Evolutionary conservation across 176 grass and related monocot genomes (phyloP), one percentile per base, ranked within the genome.

Genomic region (Ensete ventricosum): DNA sequence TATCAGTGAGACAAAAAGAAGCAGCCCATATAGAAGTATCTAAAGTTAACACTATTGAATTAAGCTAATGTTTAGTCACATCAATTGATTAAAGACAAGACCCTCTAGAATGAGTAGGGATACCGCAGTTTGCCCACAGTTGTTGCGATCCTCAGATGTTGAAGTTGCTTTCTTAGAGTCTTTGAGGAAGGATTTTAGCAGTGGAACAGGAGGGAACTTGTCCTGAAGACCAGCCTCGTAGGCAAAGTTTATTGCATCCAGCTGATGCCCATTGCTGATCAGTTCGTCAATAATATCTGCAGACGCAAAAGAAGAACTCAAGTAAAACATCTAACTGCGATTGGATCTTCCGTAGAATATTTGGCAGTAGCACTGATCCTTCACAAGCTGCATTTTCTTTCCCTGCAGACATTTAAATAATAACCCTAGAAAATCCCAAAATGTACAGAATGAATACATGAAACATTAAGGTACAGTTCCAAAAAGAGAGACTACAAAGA

Each of bases 231-330:
- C 89, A 79, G 93, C 83, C 79, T 96, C 89, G 65, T 88, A 90
- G 65, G 87, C 74, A 17, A 96, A 96, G 83, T 96, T 96, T 49
- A 96, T 90, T 51, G 93, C 93, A 62, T 96, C 89, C 71, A 96
- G 85, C 60, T 96, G 89, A 74, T 96, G 93, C 43, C 89, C 90
- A 76, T 92, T 96, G 51, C 68, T 76, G 83, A 92, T 90, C 19
- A 96, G 79, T 80, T 96, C 89, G 67, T 85, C 89, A 2, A 96
- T 83, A 68, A 96, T 96, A 88, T 88, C 93, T 96, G 64, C 74
- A 86, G 83, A 76, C 26, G 25, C 1, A 54, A 55, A 27, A 34
- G 9, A 55, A 52, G 57, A 20, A 43, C 16, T 52, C 2, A 2
- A 9, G 7, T 48, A 3, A 74, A 27, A 16, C 53, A 23, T 68